These are phyloP conservation scores for Microthlaspi erraticum DNA, from an alignment of 345 rosid genomes.

Conservation along the genomic window DNA sequence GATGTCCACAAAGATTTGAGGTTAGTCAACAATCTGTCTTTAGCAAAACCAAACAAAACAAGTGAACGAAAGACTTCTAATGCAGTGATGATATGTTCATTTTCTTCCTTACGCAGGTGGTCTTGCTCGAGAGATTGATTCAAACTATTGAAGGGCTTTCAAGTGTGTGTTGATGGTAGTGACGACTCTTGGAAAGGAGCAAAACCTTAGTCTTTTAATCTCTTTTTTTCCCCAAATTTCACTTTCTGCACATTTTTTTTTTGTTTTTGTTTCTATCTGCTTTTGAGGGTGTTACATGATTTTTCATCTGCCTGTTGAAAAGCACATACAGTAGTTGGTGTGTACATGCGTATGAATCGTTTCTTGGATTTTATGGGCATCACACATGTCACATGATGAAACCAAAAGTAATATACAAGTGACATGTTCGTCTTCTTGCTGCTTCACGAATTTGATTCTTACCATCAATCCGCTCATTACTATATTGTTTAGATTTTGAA, in stretches of 20 bases:
- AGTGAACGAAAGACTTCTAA: conserved; percentile 13
- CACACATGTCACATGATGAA: no score
- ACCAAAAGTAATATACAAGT: no score
- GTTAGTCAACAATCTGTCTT: conserved; percentile 32
- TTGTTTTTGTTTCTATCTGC: not conserved
- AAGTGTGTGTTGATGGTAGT: conserved; percentile 40
- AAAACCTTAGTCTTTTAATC: conserved; percentile 34
- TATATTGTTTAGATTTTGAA: no score
- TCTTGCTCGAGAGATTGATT: conserved; percentile 4
- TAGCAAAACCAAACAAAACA: conserved; percentile 8
- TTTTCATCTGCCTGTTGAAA: conserved; percentile 28
- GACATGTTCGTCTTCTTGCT: no score
- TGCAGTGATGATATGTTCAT: not conserved
- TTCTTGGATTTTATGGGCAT: not conserved
- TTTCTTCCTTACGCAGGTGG: conserved; percentile 26
- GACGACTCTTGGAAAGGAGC: conserved; percentile 33
- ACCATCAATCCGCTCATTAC: no score
- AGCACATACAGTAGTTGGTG: conserved; percentile 10
- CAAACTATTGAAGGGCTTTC: conserved; percentile 29
- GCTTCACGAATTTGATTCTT: no score
- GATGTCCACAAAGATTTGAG: conserved; percentile 68
- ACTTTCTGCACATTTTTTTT: conserved; percentile 18
- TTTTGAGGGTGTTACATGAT: conserved; percentile 1
- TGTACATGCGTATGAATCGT: conserved; percentile 36
- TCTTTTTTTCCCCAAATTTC: conserved; percentile 20